Evolutionary conservation across 495 filamentous ascomycete species (phyloP), one percentile per base, ranked within the genome.

Genomic region (Amphirosellinia nigrospora): DNA sequence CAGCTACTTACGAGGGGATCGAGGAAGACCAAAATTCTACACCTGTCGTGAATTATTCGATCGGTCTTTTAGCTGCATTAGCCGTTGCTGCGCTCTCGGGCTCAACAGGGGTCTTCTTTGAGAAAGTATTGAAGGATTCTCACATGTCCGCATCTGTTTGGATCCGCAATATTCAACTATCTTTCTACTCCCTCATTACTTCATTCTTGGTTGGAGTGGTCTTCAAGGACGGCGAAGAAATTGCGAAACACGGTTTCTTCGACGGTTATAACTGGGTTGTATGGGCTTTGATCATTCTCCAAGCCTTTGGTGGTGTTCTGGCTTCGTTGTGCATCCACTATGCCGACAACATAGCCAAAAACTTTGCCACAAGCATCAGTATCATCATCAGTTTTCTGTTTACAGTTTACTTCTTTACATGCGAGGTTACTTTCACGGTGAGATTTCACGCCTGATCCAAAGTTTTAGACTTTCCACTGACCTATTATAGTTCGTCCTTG

Each of bases 1-100:
- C 94, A n/a, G 94, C 94, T 6, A 96, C 94, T 0, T 97, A 98
- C 74, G 91, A 97, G 79, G 95, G 96, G 26, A 97, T 97, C 63
- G 85, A 93, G 71, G 91, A 96, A 69, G 95, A 97, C 74, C 85
- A 91, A 46, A 84, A 86, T 52, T 86, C 84, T 21, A 82, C 86
- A 30, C 91, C 90, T 10, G 80, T 85, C 46, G 88, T 96, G 86
- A 93, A 94, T 79, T 86, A 89, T 60, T 85, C 87, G 0, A 81
- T 96, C 64, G 96, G 96, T n/a, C 75, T 98, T 13, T 78, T 88
- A 1, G 89, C 95, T 0, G 94, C 94, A 3, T 78, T 94, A 64
- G 83, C 90, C 6, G 90, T 94, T 28, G 93, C 92, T 67, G 81
- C 88, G 16, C 86, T 94, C 11, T 97, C 94, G 1, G 93, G 94